A percentile compares a stretch with the other conserved stretches of the same genome.
These are phyloP conservation scores for Cladophialophora immunda DNA, from an alignment of 2,329 filamentous ascomycete genomes.

Conservation along the genomic window DNA sequence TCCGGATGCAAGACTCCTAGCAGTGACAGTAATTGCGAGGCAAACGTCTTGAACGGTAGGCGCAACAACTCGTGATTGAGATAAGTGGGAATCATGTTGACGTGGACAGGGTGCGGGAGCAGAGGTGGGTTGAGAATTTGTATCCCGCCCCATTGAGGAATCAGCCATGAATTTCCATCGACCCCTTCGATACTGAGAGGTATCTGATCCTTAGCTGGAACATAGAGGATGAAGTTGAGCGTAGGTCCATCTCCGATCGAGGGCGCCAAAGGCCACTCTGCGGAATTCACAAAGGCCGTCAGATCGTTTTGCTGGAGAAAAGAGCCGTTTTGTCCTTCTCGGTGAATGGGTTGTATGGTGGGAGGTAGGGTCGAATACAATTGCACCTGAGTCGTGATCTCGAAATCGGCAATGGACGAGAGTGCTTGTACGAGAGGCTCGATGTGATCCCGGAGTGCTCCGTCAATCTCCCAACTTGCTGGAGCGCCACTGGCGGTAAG, in stretches of 20 bases:
- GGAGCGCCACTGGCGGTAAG: slow-evolving; percentile 82
- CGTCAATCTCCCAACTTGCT: slow-evolving; percentile 90
- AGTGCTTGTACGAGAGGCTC: slow-evolving; percentile 81
- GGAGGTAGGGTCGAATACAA: slow-evolving; percentile 79
- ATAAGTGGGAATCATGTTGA: slow-evolving; percentile 47
- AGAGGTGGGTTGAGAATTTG: slow-evolving; percentile 69
- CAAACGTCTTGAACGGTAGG: slow-evolving; percentile 87
- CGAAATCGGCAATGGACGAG: slow-evolving; percentile 88
- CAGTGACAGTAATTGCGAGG: slow-evolving; percentile 85
- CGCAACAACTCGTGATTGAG: slow-evolving; percentile 74
- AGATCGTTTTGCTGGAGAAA: slow-evolving; percentile 81
- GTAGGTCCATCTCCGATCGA: slow-evolving; percentile 91
- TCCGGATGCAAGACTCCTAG: slow-evolving; percentile 73
- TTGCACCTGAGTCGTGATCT: slow-evolving; percentile 94
- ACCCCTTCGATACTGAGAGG: slow-evolving; percentile 69
- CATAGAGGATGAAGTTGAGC: slow-evolving; percentile 93
- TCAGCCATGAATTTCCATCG: slow-evolving; percentile 80
- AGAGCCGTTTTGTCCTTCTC: slow-evolving; percentile 43
- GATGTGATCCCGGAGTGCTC: slow-evolving; percentile 81
- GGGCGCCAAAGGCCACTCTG: slow-evolving; percentile 94
- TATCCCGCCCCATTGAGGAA: slow-evolving; percentile 93
- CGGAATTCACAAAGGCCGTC: slow-evolving; percentile 94
- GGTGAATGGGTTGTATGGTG: slow-evolving; percentile 67
- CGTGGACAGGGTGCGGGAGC: slow-evolving; percentile 42
- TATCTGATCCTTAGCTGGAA: slow-evolving; percentile 73